Conservation (phyloP, 441 rosid species). For the Erodium trifolium region DNA sequence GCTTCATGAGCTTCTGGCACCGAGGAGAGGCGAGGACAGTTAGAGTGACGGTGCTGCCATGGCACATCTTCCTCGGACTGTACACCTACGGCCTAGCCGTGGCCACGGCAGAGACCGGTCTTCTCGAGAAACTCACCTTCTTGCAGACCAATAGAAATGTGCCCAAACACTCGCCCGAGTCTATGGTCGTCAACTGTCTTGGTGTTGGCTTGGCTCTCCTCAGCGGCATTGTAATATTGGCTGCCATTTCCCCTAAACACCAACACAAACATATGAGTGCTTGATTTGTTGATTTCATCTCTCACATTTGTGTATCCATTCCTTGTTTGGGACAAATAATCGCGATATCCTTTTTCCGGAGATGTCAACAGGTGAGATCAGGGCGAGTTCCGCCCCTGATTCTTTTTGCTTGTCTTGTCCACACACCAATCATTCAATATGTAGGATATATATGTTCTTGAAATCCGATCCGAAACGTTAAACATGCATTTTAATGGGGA, state of each 20-base stretch:
- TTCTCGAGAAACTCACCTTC: conserved; percentile 66
- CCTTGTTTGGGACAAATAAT: too few relatives aligned
- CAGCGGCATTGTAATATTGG: conserved; percentile 49
- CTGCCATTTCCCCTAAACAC: conserved; percentile 56
- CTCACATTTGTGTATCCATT: too few relatives aligned
- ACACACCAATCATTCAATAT: too few relatives aligned
- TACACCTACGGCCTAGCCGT: conserved; percentile 81
- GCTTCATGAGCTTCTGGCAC: conserved; percentile 84
- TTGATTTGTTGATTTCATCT: conserved; percentile 26
- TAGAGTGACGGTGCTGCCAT: conserved; percentile 58
- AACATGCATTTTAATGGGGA: too few relatives aligned
- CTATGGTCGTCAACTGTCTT: conserved; percentile 54
- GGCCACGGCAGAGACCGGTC: conserved; percentile 81
- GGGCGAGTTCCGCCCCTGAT: too few relatives aligned
- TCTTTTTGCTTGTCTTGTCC: too few relatives aligned
- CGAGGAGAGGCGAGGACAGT: conserved; percentile 52
- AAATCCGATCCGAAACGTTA: too few relatives aligned
- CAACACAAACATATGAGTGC: conserved; percentile 39
- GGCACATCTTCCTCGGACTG: conserved; percentile 91
- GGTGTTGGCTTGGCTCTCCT: conserved; percentile 69
- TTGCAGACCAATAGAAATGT: conserved; percentile 46
- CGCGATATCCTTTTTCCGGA: too few relatives aligned
- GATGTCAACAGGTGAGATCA: too few relatives aligned
- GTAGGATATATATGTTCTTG: too few relatives aligned
- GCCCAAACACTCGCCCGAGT: conserved; percentile 42